These are phyloP conservation scores for Bipolaris oryzae DNA, from an alignment of 2,329 filamentous ascomycete species.

Conservation along the genomic window DNA sequence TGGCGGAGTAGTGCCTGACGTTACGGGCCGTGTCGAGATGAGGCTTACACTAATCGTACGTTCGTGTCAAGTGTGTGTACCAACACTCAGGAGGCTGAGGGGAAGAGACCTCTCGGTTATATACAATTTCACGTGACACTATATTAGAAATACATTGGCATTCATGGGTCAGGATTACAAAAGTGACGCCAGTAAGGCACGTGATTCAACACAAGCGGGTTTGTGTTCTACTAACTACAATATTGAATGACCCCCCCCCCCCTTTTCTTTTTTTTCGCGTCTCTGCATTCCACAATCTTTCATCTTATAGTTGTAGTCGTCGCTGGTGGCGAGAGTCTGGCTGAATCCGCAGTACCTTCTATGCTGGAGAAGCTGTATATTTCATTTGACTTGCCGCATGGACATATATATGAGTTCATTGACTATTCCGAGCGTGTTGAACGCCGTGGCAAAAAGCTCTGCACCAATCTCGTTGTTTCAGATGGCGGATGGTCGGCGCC, in stretches of 20 bases:
- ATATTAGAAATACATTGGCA: background rate
- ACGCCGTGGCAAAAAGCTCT: too few relatives aligned
- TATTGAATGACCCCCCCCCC: background rate
- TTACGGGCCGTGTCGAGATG: background rate
- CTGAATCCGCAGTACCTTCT: too few relatives aligned
- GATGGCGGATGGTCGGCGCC: too few relatives aligned
- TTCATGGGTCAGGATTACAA: background rate
- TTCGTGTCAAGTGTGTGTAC: background rate
- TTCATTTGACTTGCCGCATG: too few relatives aligned
- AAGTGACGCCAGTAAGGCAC: background rate
- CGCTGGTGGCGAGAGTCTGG: too few relatives aligned
- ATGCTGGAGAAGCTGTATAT: too few relatives aligned
- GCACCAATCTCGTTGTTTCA: too few relatives aligned
- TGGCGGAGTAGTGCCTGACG: background rate
- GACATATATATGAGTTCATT: too few relatives aligned
- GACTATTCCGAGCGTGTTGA: too few relatives aligned
- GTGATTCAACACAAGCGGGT: background rate
- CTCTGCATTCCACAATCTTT: background rate
- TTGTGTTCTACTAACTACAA: background rate
- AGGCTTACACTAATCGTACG: background rate
- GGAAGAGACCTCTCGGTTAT: background rate
- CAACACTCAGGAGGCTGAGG: background rate
- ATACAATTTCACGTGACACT: background rate
- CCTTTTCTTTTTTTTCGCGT: too few relatives aligned
- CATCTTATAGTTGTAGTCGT: too few relatives aligned